Conservation (phyloP, 345 rosid species). For the Euclidium syriacum region DNA sequence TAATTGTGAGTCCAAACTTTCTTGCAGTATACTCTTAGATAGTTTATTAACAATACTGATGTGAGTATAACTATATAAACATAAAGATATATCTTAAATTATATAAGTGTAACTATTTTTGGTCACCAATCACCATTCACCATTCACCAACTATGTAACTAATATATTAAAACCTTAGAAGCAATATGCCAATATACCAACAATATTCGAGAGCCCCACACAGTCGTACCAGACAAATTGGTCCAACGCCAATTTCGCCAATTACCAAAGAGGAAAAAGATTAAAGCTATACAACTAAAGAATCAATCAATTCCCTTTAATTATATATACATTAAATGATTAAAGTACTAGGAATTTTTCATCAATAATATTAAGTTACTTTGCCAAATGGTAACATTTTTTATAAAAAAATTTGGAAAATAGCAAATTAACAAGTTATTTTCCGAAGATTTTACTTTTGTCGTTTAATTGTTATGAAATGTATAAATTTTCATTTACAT, state of each 20-base stretch:
- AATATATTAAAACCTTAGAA: neutral
- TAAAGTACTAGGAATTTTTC: too few relatives aligned
- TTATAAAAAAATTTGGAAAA: too few relatives aligned
- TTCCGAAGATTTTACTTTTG: too few relatives aligned
- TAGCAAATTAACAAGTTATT: too few relatives aligned
- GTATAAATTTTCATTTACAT: too few relatives aligned
- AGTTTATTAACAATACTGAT: neutral
- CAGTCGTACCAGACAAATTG: slow-evolving; percentile 13
- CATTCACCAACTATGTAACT: slow-evolving; percentile 8
- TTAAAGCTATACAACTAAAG: neutral
- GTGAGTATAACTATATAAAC: neutral
- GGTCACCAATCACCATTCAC: too few relatives aligned
- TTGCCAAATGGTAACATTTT: too few relatives aligned
- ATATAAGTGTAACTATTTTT: too few relatives aligned
- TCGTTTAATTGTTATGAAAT: too few relatives aligned
- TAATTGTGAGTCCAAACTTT: neutral
- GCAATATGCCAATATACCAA: neutral
- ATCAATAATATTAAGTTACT: too few relatives aligned
- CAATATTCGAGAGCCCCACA: slow-evolving; percentile 6
- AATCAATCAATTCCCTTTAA: neutral
- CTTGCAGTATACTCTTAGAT: slow-evolving; percentile 3
- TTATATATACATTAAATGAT: too few relatives aligned
- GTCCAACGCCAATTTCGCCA: slow-evolving; percentile 25
- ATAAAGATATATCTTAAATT: too few relatives aligned
- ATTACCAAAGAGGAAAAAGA: neutral